phyloP scores from a whole-genome alignment of 768 basidiomycete genomes.

The Coprinellus micaceus region DNA sequence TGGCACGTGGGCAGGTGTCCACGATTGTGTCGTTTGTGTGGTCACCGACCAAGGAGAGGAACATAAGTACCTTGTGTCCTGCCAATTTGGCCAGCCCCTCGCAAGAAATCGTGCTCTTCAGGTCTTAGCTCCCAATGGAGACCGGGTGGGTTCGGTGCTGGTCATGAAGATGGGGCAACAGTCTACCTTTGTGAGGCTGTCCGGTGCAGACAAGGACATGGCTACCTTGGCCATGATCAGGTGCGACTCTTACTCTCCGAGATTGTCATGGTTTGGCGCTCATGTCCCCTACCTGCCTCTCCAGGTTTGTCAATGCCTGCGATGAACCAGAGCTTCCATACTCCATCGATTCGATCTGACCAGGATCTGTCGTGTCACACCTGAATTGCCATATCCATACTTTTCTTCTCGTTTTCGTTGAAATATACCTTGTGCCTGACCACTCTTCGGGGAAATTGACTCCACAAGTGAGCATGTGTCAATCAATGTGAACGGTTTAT shows the following conservation, averaged over 20 bases:
- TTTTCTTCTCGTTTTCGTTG: too few species aligned
- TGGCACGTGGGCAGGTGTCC: neutral
- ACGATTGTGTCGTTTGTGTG: neutral
- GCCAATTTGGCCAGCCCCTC: neutral
- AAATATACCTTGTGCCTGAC: too few species aligned
- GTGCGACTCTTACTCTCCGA: too few species aligned
- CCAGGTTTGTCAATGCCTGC: too few species aligned
- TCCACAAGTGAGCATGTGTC: too few species aligned
- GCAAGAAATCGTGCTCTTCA: neutral
- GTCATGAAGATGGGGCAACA: constrained; percentile 1
- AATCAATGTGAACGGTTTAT: neutral
- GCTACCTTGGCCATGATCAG: neutral
- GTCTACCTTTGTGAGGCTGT: neutral
- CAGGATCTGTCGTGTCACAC: too few species aligned
- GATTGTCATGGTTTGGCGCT: too few species aligned
- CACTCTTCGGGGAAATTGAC: too few species aligned
- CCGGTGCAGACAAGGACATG: neutral
- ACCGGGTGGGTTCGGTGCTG: neutral
- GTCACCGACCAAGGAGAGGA: neutral
- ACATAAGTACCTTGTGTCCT: neutral
- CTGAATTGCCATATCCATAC: too few species aligned
- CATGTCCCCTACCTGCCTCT: too few species aligned
- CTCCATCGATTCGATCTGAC: too few species aligned
- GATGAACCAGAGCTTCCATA: too few species aligned
- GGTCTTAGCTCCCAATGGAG: neutral